These are phyloP conservation scores for Trichoderma guizhouense DNA, from an alignment of 2,329 filamentous ascomycete genomes.

Conservation along the genomic window DNA sequence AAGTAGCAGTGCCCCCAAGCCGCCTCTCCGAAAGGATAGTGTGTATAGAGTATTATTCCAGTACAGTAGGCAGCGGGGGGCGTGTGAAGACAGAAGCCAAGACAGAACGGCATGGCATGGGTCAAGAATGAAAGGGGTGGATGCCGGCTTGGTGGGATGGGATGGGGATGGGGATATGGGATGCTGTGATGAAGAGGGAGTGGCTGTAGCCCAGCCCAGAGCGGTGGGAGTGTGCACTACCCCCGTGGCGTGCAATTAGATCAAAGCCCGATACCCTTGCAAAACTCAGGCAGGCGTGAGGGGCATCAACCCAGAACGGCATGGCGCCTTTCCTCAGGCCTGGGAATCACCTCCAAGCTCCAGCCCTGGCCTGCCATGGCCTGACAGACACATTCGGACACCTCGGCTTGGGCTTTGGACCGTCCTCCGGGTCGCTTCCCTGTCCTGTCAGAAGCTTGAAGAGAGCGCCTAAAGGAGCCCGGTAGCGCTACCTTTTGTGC, in stretches of 20 bases:
- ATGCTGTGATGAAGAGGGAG: background rate
- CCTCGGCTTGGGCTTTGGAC: conserved; percentile 13
- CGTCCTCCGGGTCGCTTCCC: conserved; percentile 2
- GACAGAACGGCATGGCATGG: background rate
- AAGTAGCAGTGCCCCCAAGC: background rate
- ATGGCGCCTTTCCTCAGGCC: background rate
- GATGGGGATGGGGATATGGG: too few relatives aligned
- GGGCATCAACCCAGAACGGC: background rate
- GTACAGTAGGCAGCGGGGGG: too few relatives aligned
- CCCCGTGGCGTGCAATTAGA: background rate
- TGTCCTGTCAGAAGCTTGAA: conserved; percentile 11
- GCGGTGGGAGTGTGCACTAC: background rate
- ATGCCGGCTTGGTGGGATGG: conserved; percentile 9
- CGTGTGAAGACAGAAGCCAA: too few relatives aligned
- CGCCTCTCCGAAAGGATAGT: background rate
- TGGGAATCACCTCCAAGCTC: background rate
- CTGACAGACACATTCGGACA: background rate
- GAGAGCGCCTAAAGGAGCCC: background rate
- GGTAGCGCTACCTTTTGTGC: background rate
- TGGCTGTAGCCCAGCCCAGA: background rate
- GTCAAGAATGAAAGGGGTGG: conserved; percentile 1
- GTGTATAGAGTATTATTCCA: background rate
- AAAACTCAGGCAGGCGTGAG: background rate
- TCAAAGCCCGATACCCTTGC: conserved; percentile 19
- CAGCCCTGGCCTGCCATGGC: conserved; percentile 3